These are phyloP conservation scores for Candida ficus DNA, from an alignment of 805 yeast species.

Conservation along the genomic window DNA sequence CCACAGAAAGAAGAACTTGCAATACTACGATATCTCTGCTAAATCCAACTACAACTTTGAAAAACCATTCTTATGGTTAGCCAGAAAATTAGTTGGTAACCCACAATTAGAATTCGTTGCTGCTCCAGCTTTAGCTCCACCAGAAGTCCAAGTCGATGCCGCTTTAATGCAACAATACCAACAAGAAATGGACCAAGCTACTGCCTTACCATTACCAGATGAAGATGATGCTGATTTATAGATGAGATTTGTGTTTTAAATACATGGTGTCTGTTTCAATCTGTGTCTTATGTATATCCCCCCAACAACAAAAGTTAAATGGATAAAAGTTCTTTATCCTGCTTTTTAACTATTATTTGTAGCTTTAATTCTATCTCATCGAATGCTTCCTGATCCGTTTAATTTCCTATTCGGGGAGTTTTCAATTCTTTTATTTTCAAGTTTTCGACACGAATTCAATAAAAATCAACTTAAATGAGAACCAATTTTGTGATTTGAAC, in stretches of 20 bases:
- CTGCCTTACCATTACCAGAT: conserved; percentile 99
- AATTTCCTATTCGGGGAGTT: neutral
- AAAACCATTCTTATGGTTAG: conserved; percentile 99
- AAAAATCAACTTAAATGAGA: neutral
- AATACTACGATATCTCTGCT: conserved; percentile 99
- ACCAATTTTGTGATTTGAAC: neutral
- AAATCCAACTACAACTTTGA: conserved; percentile 99
- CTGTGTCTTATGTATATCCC: neutral
- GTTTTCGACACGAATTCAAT: conserved; percentile 1
- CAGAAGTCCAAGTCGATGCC: conserved; percentile 96
- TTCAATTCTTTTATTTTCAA: neutral
- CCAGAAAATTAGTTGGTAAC: conserved; percentile 98
- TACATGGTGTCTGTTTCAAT: neutral
- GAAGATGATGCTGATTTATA: conserved; percentile 99
- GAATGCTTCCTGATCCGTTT: neutral
- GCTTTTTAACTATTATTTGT: neutral
- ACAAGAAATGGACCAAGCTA: conserved; percentile 99
- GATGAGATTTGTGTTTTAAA: conserved; percentile 2
- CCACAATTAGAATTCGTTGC: conserved; percentile 98
- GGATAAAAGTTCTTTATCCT: neutral
- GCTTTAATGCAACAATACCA: conserved; percentile 97
- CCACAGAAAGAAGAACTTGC: conserved; percentile 99
- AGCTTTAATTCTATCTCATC: neutral
- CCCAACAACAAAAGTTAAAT: too few species aligned
- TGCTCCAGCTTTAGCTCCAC: conserved; percentile 99